Evolutionary conservation across 148 eudicot species (phyloP), one percentile per base, ranked within the genome.

Genomic region (Rhododendron simsii): DNA sequence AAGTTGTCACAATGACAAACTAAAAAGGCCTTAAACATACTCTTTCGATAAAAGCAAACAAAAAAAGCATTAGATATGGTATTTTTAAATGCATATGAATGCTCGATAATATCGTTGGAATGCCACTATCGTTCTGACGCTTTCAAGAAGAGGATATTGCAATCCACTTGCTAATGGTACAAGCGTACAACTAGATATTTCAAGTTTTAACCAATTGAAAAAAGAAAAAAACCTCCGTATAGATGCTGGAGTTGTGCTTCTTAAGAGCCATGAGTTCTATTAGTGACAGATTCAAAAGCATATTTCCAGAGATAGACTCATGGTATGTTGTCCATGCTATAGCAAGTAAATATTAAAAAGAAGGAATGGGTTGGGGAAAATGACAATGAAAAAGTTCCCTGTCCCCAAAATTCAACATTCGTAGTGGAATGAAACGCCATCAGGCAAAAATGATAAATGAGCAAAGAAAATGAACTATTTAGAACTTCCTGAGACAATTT

Each of bases 141-240:
- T 28, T 83, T 63, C 55, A 44, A 61, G 74, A 39, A 82, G 84
- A 83, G 26, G 77, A 11, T 51, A 41, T 83, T 65, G 35, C 55
- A 15, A 13, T 57, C 53, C 82, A 80, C 15, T 80, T 80, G 28
- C 57, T 77, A 18, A 26, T 4, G 55, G 3, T 55, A 50, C 15
- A 12, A 51, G 65, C 41, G 1, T 50, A 80, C 15, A 4, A 26
- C 28, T 50, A n/a, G 82, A 80, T 50, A 35, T 80, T 50, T 80
- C 55, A 50, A 67, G 69, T 61, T 61, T 61, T 7, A 45, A 53
- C 39, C 8, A 50, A 12, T 47, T 4, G 35, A 47, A n/a, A n/a
- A 45, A 23, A 2, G 47, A 26, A 4, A 10, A 10, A 10, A 12
- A 12, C 18, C 26, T n/a, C n/a, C 4, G 12, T 21, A 21, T n/a